These are phyloP conservation scores for Gynostemma pentaphyllum DNA, from an alignment of 306 rosid species.

Conservation along the genomic window DNA sequence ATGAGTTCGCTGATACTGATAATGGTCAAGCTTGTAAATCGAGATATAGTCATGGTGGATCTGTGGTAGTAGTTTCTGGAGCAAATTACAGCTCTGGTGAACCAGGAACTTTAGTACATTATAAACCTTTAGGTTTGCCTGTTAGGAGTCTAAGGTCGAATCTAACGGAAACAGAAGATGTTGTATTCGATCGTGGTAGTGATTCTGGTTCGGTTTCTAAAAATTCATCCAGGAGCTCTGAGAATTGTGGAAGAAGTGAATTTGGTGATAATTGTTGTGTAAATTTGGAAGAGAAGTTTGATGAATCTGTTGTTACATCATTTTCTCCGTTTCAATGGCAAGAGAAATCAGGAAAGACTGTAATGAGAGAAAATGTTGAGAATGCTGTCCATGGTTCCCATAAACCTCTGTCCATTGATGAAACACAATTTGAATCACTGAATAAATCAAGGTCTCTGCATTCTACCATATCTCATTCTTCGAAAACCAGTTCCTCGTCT, in stretches of 20 bases:
- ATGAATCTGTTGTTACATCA: constrained; percentile 29
- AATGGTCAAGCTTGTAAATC: constrained; percentile 3
- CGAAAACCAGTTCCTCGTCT: constrained; percentile 40
- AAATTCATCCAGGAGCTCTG: constrained; percentile 25
- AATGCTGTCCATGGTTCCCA: constrained; percentile 22
- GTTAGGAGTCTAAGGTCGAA: constrained; percentile 58
- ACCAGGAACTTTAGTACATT: constrained; percentile 20
- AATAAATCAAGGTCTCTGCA: constrained; percentile 21
- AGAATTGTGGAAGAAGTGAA: constrained; percentile 22
- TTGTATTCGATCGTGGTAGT: constrained; percentile 22
- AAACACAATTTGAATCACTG: constrained; percentile 52
- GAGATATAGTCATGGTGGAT: constrained; percentile 24
- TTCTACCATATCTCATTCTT: constrained; percentile 38
- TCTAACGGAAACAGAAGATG: constrained; percentile 24
- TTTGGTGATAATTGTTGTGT: constrained; percentile 41
- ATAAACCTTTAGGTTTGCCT: constrained; percentile 67
- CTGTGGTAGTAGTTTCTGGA: constrained; percentile 50
- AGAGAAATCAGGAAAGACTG: constrained; percentile 33
- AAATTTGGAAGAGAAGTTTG: constrained; percentile 33
- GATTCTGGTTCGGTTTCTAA: constrained; percentile 58
- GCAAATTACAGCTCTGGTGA: constrained; percentile 31
- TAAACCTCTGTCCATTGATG: constrained; percentile 61
- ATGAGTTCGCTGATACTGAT: constrained; percentile 15
- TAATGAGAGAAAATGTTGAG: constrained; percentile 24
- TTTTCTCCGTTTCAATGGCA: constrained; percentile 42